Percentiles rank a stretch among this genome's conserved stretches.
These are phyloP conservation scores for Linderina pennispora DNA, from an alignment of 192 early-diverging fungal genomes.

Conservation along the genomic window DNA sequence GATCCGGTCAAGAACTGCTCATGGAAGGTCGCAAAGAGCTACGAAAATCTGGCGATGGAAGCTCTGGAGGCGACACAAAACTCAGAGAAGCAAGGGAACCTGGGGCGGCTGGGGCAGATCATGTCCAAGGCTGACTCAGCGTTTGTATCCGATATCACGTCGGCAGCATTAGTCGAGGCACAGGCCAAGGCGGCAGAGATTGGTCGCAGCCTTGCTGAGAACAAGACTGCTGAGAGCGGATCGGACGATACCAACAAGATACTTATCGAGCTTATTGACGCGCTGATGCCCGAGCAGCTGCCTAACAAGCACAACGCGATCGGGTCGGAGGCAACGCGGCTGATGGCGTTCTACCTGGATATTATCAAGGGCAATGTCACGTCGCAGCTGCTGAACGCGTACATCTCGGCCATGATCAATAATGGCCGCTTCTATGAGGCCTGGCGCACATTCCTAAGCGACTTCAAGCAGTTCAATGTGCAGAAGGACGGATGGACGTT, in stretches of 20 bases:
- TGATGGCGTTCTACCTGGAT: conserved; percentile 32
- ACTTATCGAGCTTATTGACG: conserved; percentile 16
- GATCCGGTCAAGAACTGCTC: conserved; percentile 30
- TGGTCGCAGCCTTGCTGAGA: conserved; percentile 15
- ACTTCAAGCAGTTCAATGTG: conserved; percentile 47
- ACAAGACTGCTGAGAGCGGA: background rate
- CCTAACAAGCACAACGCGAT: conserved; percentile 19
- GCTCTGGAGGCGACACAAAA: conserved; percentile 20
- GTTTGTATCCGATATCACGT: conserved; percentile 1
- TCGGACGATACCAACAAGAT: conserved; percentile 9
- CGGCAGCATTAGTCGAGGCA: conserved; percentile 14
- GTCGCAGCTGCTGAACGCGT: conserved; percentile 54
- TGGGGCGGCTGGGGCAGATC: background rate
- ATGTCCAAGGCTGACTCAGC: conserved; percentile 7
- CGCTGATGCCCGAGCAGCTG: conserved; percentile 35
- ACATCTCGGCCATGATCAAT: conserved; percentile 51
- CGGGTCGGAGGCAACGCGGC: conserved; percentile 23
- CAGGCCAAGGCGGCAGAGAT: conserved; percentile 19
- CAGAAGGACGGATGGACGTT: conserved; percentile 59
- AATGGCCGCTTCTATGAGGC: conserved; percentile 47
- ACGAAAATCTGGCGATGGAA: conserved; percentile 28
- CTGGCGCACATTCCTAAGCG: conserved; percentile 43
- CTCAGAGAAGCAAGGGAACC: background rate
- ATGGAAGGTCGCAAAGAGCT: conserved; percentile 24
- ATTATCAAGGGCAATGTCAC: conserved; percentile 38